These are phyloP conservation scores for Emergomyces pasteurianus DNA, from an alignment of 2,329 filamentous ascomycete species.

Conservation along the genomic window DNA sequence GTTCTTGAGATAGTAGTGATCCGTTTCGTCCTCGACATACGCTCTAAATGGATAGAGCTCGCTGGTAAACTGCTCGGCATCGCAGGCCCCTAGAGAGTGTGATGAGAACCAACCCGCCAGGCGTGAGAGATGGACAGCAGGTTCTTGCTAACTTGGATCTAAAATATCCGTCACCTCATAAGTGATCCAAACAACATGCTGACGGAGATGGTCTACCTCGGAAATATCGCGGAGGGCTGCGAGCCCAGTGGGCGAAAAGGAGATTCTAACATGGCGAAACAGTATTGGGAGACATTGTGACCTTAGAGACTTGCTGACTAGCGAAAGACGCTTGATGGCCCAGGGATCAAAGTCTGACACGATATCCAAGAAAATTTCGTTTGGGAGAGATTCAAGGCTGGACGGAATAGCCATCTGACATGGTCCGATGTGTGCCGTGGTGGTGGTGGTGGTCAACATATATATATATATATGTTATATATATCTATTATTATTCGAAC, in stretches of 20 bases:
- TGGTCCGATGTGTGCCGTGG: no score
- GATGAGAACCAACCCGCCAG: not conserved
- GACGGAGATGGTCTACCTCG: not conserved
- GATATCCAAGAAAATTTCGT: not conserved
- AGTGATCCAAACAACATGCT: not conserved
- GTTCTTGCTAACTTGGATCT: not conserved
- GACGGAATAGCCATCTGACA: not conserved
- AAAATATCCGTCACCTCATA: not conserved
- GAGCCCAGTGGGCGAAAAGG: not conserved
- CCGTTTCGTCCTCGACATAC: not conserved
- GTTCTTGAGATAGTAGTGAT: not conserved
- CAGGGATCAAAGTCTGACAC: not conserved
- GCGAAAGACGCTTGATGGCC: not conserved
- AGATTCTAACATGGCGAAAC: not conserved
- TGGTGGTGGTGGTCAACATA: no score
- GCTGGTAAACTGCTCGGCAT: not conserved
- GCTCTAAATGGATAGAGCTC: not conserved
- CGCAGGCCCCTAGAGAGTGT: not conserved
- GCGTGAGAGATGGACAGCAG: not conserved
- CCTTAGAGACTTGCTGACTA: not conserved
- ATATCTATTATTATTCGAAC: no score
- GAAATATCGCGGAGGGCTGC: not conserved
- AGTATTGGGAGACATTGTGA: not conserved
- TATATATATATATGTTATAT: no score
- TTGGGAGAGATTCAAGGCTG: not conserved